A percentile compares a stretch with the other conserved stretches of the same genome.
Evolutionary conservation across 2,329 filamentous ascomycete species (phyloP).

Genomic region (Didymella pinodella): DNA sequence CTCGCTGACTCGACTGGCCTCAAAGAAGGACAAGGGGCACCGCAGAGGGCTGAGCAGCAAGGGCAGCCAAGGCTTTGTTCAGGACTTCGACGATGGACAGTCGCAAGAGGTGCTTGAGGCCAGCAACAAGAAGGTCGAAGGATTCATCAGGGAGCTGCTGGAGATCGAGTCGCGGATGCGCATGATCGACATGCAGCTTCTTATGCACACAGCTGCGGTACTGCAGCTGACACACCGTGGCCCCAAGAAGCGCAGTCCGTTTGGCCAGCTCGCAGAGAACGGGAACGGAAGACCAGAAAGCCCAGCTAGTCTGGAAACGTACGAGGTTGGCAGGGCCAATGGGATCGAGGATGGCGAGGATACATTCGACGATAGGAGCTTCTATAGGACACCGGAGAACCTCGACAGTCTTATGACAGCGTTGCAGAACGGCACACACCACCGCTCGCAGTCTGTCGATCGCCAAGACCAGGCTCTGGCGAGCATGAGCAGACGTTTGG

Average conservation of each 20-base stretch:
- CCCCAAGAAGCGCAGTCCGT: conserved; percentile 65
- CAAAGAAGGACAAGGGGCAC: conserved; percentile 59
- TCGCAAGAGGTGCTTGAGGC: conserved; percentile 77
- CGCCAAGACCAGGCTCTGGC: conserved; percentile 61
- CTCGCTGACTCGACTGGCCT: conserved; percentile 83
- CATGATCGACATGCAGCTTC: conserved; percentile 77
- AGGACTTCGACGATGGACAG: conserved; percentile 46
- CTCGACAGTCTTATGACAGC: conserved; percentile 60
- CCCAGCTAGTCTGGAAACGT: conserved; percentile 78
- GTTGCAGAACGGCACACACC: conserved; percentile 48
- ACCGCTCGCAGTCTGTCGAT: conserved; percentile 39
- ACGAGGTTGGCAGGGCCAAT: conserved; percentile 64
- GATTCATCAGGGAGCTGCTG: conserved; percentile 81
- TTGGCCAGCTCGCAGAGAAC: conserved; percentile 50
- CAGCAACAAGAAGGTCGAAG: conserved; percentile 83
- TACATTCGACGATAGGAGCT: conserved; percentile 78
- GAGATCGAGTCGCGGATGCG: conserved; percentile 76
- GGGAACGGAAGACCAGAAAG: conserved; percentile 67
- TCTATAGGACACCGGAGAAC: conserved; percentile 74
- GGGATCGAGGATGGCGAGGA: conserved; percentile 61
- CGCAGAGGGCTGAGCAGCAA: conserved; percentile 62
- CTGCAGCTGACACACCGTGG: conserved; percentile 87
- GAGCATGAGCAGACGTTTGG: conserved; percentile 71
- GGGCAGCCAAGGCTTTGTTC: conserved; percentile 43
- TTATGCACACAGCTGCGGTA: conserved; percentile 92